Evolutionary conservation across 2,329 filamentous ascomycete genomes (phyloP), one percentile per base, ranked within the genome.

Genomic region (Celoporthe dispersa): DNA sequence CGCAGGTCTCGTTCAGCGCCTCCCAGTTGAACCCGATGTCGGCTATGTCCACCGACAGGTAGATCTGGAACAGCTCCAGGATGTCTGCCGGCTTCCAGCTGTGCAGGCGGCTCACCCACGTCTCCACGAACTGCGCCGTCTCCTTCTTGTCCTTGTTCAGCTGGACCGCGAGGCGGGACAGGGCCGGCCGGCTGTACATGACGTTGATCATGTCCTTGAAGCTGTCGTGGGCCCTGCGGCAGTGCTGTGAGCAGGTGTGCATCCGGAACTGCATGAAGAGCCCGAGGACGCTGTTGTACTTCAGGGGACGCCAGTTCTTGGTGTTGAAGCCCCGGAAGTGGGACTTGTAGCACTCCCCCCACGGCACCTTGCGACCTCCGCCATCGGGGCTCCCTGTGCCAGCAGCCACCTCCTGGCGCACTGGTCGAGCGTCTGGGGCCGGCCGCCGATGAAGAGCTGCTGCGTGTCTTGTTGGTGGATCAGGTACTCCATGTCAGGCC

Each of bases 11-110:
- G 22, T 59, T 3, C 25, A 59, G 55, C 14, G 51, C 39, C 8
- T 61, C 48, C 67, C 61, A 65, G 51, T 68, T 35, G 37, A 68
- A 68, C 2, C 37, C 60, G n/a, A 68, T 28, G n/a, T 65, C 67
- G 48, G 61, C 61, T 19, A 68, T 33, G 19, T 68, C 67, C 33
- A 68, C 67, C 2, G 67, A 61, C 9, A 64, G 41, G 31, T 68
- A 68, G 16, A 68, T 64, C 67, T 68, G 67, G 16, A 48, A 64
- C n/a, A 68, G 61, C 37, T 68, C 67, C 6, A 68, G 51, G 48
- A 68, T 64, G 25, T 53, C 61, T 14, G 22, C 41, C 19, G 64
- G 48, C 8, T 41, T 68, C 67, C 67, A 68, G 61, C 25, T 48
- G 2, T 55, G 60, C 35, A 68, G 61, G 41, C 67, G 61, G 37